These are phyloP conservation scores for Saccharomyces hybrid DNA, from an alignment of 1,139 yeast species.

Conservation along the genomic window DNA sequence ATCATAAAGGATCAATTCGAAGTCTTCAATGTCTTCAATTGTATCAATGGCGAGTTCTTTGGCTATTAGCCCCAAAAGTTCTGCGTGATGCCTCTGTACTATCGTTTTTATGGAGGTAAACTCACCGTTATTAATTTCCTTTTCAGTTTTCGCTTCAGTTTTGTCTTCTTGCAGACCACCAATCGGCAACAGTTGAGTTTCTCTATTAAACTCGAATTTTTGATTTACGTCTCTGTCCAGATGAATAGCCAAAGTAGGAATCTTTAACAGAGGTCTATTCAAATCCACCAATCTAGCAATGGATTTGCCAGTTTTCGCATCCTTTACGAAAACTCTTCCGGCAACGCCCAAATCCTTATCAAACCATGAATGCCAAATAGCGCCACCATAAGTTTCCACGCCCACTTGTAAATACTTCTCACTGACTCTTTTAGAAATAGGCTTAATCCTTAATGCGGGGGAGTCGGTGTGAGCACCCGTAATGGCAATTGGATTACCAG, in stretches of 20 bases:
- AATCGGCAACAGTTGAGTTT: conserved; percentile 78
- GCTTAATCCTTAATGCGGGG: conserved; percentile 86
- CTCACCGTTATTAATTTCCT: conserved; percentile 25
- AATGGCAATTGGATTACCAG: conserved; percentile 81
- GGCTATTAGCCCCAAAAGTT: conserved; percentile 62
- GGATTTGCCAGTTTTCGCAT: conserved; percentile 40
- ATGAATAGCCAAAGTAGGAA: conserved; percentile 93
- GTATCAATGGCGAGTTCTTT: conserved; percentile 46
- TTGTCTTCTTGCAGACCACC: conserved; percentile 57
- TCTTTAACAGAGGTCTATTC: conserved; percentile 76
- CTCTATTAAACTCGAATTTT: conserved; percentile 85
- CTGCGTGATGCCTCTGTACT: conserved; percentile 67
- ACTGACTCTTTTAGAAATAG: conserved; percentile 62
- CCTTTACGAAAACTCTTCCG: conserved; percentile 73
- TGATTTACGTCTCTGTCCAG: conserved; percentile 67
- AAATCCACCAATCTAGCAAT: conserved; percentile 68
- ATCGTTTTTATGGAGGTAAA: conserved; percentile 61
- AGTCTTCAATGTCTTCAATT: conserved; percentile 63
- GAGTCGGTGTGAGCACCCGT: conserved; percentile 95
- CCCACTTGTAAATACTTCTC: conserved; percentile 88
- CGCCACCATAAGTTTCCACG: conserved; percentile 93
- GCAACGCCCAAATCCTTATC: conserved; percentile 90
- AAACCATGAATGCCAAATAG: conserved; percentile 82
- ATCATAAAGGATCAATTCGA: conserved; percentile 82
- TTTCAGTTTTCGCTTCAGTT: conserved; percentile 33